These are phyloP conservation scores for Euphorbia corollata DNA, from an alignment of 441 rosid species.

Conservation along the genomic window DNA sequence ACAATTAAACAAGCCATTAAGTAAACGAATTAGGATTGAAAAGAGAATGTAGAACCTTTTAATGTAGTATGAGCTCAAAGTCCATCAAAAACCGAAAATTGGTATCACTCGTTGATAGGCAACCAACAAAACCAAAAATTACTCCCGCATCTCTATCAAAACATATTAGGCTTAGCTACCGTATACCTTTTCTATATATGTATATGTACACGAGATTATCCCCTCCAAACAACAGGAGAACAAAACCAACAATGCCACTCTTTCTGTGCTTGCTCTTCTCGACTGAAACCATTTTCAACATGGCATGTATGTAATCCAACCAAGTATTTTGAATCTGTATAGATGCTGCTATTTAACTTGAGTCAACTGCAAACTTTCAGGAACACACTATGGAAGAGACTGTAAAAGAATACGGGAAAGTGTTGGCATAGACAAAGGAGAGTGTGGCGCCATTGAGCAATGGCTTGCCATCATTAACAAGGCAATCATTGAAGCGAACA, in stretches of 20 bases:
- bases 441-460: constrained; percentile 46
- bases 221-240: not conserved
- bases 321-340: constrained; percentile 29
- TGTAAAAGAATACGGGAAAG: constrained; percentile 61
- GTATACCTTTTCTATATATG: not conserved
- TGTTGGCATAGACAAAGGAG: constrained; percentile 70
- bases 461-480: constrained; percentile 69
- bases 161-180: constrained; percentile 1
- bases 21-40: not conserved
- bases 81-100: not conserved
- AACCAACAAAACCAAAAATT: constrained; percentile 9
- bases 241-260: not conserved
- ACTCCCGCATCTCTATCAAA: constrained; percentile 1
- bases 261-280: not conserved
- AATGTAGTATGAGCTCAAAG: not conserved
- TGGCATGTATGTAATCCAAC: not conserved
- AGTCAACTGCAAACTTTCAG: constrained; percentile 10
- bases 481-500: constrained; percentile 72
- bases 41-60: not conserved
- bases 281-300: not conserved
- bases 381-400: constrained; percentile 60
- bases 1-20: too few species aligned
- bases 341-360: not conserved
- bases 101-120: not conserved
- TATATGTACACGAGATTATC: not conserved